Percentiles rank a stretch among this genome's conserved stretches.
These are phyloP conservation scores for Pichia nakasei DNA, from an alignment of 805 yeast species.

Conservation along the genomic window DNA sequence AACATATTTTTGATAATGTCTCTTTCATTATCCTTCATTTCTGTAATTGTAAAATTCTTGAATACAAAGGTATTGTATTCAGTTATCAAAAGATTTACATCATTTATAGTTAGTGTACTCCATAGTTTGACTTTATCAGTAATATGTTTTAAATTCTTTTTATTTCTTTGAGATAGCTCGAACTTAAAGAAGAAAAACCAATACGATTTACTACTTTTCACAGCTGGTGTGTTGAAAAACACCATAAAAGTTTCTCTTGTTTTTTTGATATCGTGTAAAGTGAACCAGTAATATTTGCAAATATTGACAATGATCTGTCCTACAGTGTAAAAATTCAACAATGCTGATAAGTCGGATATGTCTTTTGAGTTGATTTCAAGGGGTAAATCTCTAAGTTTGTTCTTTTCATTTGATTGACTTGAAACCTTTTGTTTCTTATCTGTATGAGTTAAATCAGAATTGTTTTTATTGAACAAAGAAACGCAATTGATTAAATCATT, in stretches of 20 bases:
- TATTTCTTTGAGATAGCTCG: conserved; percentile 38
- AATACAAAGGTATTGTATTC: conserved; percentile 32
- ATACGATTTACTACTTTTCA: conserved; percentile 37
- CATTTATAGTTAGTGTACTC: conserved; percentile 39
- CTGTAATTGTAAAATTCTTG: conserved; percentile 18
- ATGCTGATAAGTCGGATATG: conserved; percentile 11
- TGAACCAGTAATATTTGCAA: conserved; percentile 21
- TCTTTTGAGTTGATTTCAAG: conserved; percentile 6
- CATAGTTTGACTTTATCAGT: conserved; percentile 35
- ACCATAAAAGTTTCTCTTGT: conserved; percentile 21
- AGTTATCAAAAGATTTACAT: conserved; percentile 34
- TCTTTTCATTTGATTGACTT: background rate
- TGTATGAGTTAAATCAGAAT: background rate
- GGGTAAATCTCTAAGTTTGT: background rate
- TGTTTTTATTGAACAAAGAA: conserved; percentile 11
- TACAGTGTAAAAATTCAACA: conserved; percentile 17
- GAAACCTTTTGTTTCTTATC: conserved; percentile 3
- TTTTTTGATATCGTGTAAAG: conserved; percentile 12
- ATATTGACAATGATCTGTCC: conserved; percentile 24
- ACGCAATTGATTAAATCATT: conserved; percentile 13
- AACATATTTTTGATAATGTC: conserved; percentile 20
- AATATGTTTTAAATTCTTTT: conserved; percentile 35
- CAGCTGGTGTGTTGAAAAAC: conserved; percentile 21
- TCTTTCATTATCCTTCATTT: conserved; percentile 14
- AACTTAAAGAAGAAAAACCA: conserved; percentile 52